Conservation (phyloP, 768 basidiomycete genomes). For the Pleurotus pulmonarius region DNA sequence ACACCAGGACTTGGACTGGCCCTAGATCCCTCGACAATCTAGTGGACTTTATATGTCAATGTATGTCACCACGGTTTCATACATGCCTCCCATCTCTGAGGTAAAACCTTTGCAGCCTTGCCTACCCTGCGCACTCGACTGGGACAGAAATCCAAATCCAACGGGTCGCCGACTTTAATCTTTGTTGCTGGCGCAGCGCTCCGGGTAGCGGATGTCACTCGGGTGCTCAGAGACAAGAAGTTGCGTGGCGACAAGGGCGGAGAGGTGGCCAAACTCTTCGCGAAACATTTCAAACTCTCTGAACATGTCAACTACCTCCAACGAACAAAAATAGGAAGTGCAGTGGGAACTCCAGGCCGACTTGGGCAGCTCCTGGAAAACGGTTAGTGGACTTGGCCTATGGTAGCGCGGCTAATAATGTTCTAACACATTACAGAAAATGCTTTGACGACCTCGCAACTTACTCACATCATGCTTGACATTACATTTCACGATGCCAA, state of each 20-base stretch:
- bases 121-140: constrained; percentile 69
- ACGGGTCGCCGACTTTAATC: constrained; percentile 84
- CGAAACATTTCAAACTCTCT: constrained; percentile 88
- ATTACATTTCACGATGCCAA: constrained; percentile 71
- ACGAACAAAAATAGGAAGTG: constrained; percentile 82
- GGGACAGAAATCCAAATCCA: constrained; percentile 68
- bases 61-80: constrained; percentile 34
- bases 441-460: constrained; percentile 64
- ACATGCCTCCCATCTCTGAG: constrained; percentile 1
- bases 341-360: constrained; percentile 90
- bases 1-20: constrained; percentile 72
- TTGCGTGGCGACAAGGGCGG: constrained; percentile 81
- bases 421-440: constrained; percentile 38
- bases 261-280: constrained; percentile 93
- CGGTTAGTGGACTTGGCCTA: neutral
- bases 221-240: constrained; percentile 64
- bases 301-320: constrained; percentile 84
- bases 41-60: constrained; percentile 70
- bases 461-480: constrained; percentile 85
- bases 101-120: constrained; percentile 39
- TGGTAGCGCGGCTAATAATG: too few species aligned
- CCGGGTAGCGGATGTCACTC: constrained; percentile 84
- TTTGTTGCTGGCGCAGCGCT: constrained; percentile 88
- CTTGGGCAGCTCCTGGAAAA: constrained; percentile 83
- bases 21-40: constrained; percentile 70